Percentiles rank a stretch among this genome's conserved stretches.
Conservation (phyloP, 192 early-diverging fungal species). For the Backusella westeae region DNA sequence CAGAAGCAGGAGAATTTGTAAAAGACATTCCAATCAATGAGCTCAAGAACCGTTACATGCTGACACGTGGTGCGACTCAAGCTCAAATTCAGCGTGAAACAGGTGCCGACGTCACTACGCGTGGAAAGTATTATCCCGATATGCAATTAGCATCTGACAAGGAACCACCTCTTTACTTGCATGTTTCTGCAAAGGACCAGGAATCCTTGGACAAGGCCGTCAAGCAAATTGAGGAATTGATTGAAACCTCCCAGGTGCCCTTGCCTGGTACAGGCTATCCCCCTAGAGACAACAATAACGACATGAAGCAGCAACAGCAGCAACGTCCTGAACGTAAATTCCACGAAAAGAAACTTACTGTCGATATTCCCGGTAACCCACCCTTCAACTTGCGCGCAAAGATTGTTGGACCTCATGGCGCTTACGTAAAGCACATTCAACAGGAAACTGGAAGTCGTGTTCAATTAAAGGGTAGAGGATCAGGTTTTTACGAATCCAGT, state of each 20-base stretch:
- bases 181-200: slow-evolving; percentile 66
- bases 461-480: slow-evolving; percentile 81
- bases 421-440: slow-evolving; percentile 88
- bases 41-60: slow-evolving; percentile 71
- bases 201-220: slow-evolving; percentile 72
- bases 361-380: slow-evolving; percentile 74
- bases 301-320: neutral
- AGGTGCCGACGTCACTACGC: slow-evolving; percentile 77
- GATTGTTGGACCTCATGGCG: slow-evolving; percentile 77
- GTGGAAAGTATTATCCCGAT: slow-evolving; percentile 81
- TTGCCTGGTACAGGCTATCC: slow-evolving; percentile 15
- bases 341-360: slow-evolving; percentile 64
- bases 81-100: slow-evolving; percentile 73
- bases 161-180: slow-evolving; percentile 79
- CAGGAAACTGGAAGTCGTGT: slow-evolving; percentile 73
- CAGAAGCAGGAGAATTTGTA: slow-evolving; percentile 45
- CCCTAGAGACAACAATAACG: neutral
- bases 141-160: slow-evolving; percentile 66
- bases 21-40: slow-evolving; percentile 80
- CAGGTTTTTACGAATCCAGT: slow-evolving; percentile 69
- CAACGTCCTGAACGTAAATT: slow-evolving; percentile 39
- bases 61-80: slow-evolving; percentile 80
- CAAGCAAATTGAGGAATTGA: slow-evolving; percentile 70
- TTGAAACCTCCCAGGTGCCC: slow-evolving; percentile 56
- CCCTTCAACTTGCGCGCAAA: slow-evolving; percentile 83